These are phyloP conservation scores for Trichoderma atrobrunneum DNA, from an alignment of 2,329 filamentous ascomycete genomes.

Conservation along the genomic window DNA sequence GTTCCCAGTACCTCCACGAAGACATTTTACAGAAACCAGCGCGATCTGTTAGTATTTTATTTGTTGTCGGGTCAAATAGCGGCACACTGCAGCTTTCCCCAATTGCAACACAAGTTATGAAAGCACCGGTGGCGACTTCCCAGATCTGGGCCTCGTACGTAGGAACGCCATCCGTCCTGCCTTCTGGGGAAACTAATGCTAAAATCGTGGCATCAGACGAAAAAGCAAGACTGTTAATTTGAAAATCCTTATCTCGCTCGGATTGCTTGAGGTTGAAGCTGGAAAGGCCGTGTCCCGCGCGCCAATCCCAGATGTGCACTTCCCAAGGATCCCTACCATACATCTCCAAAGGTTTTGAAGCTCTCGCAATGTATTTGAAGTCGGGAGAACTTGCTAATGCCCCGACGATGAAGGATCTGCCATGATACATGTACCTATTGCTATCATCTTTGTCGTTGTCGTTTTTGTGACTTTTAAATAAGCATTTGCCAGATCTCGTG, in stretches of 20 bases:
- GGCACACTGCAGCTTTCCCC: neutral
- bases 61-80: neutral
- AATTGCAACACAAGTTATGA: neutral
- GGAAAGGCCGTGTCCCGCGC: neutral
- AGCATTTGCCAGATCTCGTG: neutral
- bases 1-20: neutral
- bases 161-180: too few species aligned
- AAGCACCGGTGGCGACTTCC: neutral
- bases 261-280: neutral
- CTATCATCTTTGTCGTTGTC: neutral
- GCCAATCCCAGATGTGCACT: neutral
- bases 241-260: too few species aligned
- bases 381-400: neutral
- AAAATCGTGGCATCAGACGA: neutral
- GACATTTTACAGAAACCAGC: neutral
- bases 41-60: neutral
- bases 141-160: neutral
- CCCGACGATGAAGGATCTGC: too few species aligned
- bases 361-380: neutral
- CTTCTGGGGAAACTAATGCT: neutral
- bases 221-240: too few species aligned
- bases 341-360: too few species aligned
- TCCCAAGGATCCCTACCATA: too few species aligned
- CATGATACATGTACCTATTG: too few species aligned
- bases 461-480: neutral